Base-by-base conservation (phyloP, 225 moss, liverwort and hornwort species). In the Straminergon stramineum region DNA sequence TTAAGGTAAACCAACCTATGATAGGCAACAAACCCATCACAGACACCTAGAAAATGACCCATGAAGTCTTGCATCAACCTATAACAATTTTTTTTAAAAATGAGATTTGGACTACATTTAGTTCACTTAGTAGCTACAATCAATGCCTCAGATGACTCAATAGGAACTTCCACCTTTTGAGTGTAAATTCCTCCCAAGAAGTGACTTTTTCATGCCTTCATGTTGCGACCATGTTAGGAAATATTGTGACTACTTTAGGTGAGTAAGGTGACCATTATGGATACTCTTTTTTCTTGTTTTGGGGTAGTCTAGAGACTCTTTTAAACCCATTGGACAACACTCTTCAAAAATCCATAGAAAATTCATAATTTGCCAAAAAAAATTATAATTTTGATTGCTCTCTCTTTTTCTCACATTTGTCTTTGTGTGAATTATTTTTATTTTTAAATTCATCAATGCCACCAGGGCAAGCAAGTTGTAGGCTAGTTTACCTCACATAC, bases 171-270 rank as follows among this genome's bases (percentile, higher is more conserved):
- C 8, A 48, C 30, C 12, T 75, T 51, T 51, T 32, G 20, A 51
- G 5, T 52, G 3, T 11, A 10, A 10, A 75, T 30, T 32, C 12
- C 13, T 32, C 1, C 1, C 2, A 75, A 0, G 2, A 32, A 34
- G 8, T 7, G 13, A 8, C 5, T 76, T 22, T 22, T 11, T 35
- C 4, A 53, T 5, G 8, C 22, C 22, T 53, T 53, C 5, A 34
- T 13, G 5, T 15, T 53, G 5, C 5, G 1, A 1, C 0, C 34
- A 22, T 53, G 0, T 22, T 23, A 34, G 3, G 1, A 35, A 76
- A 77, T 35, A 53, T 22, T 11, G 7, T 19, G 3, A 20, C 0
- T 19, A 0, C 31, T 51, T 22, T 9, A 21, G 5, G 5, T 22
- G 77, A 9, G 0, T 34, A 34, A 77, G 22, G 35, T 77, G 53